These are phyloP conservation scores for Phytophthora uliginosa DNA, from an alignment of 352 stramenopile species.

Conservation along the genomic window DNA sequence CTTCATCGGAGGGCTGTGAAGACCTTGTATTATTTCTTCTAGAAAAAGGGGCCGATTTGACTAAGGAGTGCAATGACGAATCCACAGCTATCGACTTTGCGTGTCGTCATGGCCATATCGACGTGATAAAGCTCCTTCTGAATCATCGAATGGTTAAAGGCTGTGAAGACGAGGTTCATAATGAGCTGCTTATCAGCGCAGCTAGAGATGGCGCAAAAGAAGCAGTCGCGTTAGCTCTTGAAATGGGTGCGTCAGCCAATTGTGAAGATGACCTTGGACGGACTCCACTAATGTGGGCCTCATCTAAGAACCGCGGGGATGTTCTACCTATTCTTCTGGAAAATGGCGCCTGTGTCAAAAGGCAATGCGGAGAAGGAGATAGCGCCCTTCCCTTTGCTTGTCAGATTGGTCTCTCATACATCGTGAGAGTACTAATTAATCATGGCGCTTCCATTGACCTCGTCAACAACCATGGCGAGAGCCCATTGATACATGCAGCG, in stretches of 20 bases:
- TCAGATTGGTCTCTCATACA: neutral
- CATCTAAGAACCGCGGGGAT: neutral
- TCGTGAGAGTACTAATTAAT: neutral
- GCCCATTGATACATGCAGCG: conserved; percentile 14
- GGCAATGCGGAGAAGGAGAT: conserved; percentile 1
- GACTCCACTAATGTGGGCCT: conserved; percentile 20
- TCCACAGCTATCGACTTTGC: neutral
- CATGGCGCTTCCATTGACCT: conserved; percentile 9
- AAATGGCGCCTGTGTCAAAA: conserved; percentile 4
- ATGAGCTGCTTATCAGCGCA: neutral
- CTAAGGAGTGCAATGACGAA: neutral
- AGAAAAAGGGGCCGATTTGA: neutral
- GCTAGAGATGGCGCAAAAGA: neutral
- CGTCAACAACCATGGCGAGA: neutral
- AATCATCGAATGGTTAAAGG: neutral
- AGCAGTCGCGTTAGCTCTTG: neutral
- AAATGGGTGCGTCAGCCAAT: neutral
- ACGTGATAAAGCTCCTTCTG: neutral
- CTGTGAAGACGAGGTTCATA: neutral
- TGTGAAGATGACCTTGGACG: conserved; percentile 1
- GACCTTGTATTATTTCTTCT: neutral
- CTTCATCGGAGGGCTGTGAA: neutral
- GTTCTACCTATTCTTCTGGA: conserved; percentile 12
- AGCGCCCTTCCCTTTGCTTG: conserved; percentile 14
- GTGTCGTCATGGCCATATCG: neutral